phyloP scores from a whole-genome alignment of 192 early-diverging fungal genomes.

The Rhizophlyctis rosea region DNA sequence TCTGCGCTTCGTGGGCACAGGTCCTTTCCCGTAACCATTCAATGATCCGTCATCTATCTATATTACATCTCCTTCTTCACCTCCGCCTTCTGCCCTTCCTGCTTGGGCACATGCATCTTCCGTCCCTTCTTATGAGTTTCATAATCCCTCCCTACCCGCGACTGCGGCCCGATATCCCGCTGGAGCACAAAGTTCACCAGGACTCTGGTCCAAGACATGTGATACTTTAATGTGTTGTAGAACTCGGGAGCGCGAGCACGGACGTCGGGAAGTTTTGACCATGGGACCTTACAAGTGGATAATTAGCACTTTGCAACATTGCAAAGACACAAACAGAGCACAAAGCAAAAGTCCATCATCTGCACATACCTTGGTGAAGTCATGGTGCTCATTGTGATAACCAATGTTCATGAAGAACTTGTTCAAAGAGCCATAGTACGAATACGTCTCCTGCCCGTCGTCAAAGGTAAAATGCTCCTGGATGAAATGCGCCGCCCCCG shows the following conservation, averaged over 20 bases:
- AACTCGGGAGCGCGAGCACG: constrained; percentile 81
- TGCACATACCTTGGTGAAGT: constrained; percentile 70
- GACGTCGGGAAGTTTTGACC: constrained; percentile 80
- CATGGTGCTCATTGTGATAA: constrained; percentile 98
- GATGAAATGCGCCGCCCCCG: constrained; percentile 93
- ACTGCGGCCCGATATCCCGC: constrained; percentile 74
- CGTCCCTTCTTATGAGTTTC: constrained; percentile 73
- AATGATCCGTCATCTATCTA: no score
- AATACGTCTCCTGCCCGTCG: constrained; percentile 93
- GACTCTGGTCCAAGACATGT: constrained; percentile 83
- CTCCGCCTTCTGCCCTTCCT: no score
- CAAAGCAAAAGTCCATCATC: no score
- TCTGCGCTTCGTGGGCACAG: no score
- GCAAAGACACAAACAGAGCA: no score
- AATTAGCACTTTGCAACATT: no score
- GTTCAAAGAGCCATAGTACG: constrained; percentile 93
- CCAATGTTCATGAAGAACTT: constrained; percentile 89
- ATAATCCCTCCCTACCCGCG: constrained; percentile 68
- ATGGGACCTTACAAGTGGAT: no score
- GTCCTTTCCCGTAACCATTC: no score
- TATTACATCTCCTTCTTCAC: no score
- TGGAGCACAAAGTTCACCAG: constrained; percentile 78
- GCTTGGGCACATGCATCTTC: constrained; percentile 48
- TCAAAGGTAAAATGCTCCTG: constrained; percentile 96
- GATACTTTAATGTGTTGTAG: constrained; percentile 80